Percentiles rank a stretch among this genome's conserved stretches.
Evolutionary conservation across 2,329 filamentous ascomycete species (phyloP).

Genomic region (Nigrograna mackinnonii): DNA sequence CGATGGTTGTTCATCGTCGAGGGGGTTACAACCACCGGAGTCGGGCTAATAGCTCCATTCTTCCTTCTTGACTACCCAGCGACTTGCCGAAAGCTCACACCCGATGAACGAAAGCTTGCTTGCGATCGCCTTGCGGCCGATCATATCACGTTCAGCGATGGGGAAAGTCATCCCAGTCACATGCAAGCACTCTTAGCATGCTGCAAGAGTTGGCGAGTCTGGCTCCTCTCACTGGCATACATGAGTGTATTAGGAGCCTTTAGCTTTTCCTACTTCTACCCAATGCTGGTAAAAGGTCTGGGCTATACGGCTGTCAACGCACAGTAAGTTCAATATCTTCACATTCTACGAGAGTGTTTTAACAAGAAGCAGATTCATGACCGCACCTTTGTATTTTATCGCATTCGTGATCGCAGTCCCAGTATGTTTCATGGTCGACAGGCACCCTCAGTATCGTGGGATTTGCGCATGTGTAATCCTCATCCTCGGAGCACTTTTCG

Average conservation of each 20-base stretch:
- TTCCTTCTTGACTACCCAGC: conserved; percentile 29
- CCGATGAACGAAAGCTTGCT: conserved; percentile 45
- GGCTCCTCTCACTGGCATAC: conserved; percentile 23
- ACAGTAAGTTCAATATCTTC: too few relatives aligned
- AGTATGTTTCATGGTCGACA: conserved; percentile 24
- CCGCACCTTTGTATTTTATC: conserved; percentile 23
- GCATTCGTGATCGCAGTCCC: conserved; percentile 24
- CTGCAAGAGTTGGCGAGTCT: conserved; percentile 24
- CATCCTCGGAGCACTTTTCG: conserved; percentile 20
- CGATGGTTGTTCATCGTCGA: conserved; percentile 29
- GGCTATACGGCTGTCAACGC: conserved; percentile 9
- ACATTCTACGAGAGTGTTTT: too few relatives aligned
- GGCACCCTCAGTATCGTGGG: conserved; percentile 13
- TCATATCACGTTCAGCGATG: conserved; percentile 20
- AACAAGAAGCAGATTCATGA: too few relatives aligned
- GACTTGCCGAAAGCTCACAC: conserved; percentile 46
- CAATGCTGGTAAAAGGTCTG: conserved; percentile 9
- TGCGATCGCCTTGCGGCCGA: conserved; percentile 27
- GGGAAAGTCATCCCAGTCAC: conserved; percentile 17
- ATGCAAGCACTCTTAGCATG: conserved; percentile 22
- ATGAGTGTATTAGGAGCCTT: conserved; percentile 31
- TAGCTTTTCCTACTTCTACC: conserved; percentile 11
- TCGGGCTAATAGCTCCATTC: conserved; percentile 23
- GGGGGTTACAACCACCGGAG: conserved; percentile 21
- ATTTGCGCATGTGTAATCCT: conserved; percentile 17